phyloP scores from a whole-genome alignment of 352 stramenopile species.

The Stephanocyclus meneghinianus region DNA sequence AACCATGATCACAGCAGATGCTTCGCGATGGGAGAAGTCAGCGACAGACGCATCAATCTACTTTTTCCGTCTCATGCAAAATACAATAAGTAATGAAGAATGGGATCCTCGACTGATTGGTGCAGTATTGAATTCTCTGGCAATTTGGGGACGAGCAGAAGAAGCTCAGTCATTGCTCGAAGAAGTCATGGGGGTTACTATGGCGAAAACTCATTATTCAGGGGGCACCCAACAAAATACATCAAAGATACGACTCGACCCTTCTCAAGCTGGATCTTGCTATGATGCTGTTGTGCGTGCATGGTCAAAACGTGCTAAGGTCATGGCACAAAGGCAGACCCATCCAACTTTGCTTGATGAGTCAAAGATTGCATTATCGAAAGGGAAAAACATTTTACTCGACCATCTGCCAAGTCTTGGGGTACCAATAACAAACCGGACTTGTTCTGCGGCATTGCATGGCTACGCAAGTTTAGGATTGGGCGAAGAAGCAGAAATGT shows the following conservation, averaged over 20 bases:
- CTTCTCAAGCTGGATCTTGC: constrained; percentile 1
- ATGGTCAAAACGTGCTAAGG: constrained; percentile 39
- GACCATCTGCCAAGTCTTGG: constrained; percentile 34
- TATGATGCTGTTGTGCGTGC: constrained; percentile 23
- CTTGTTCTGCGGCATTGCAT: constrained; percentile 30
- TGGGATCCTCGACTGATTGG: constrained; percentile 47
- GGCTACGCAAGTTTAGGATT: constrained; percentile 39
- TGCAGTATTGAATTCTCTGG: constrained; percentile 38
- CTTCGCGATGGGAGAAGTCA: constrained; percentile 15
- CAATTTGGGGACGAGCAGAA: constrained; percentile 26
- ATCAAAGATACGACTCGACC: constrained; percentile 6
- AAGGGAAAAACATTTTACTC: constrained; percentile 34
- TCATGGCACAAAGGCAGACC: constrained; percentile 13
- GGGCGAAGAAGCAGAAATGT: constrained; percentile 27
- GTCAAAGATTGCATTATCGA: constrained; percentile 12
- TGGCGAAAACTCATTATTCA: neutral
- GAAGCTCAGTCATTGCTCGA: constrained; percentile 35
- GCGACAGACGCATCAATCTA: constrained; percentile 31
- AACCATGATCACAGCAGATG: constrained; percentile 44
- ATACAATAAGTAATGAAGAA: neutral
- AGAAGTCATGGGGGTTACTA: constrained; percentile 22
- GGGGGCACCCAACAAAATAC: neutral
- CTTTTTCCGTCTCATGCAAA: constrained; percentile 40
- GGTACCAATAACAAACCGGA: constrained; percentile 35
- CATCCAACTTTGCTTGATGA: constrained; percentile 11